phyloP scores from a whole-genome alignment of 192 early-diverging fungal species.

The Podila clonocystis region DNA sequence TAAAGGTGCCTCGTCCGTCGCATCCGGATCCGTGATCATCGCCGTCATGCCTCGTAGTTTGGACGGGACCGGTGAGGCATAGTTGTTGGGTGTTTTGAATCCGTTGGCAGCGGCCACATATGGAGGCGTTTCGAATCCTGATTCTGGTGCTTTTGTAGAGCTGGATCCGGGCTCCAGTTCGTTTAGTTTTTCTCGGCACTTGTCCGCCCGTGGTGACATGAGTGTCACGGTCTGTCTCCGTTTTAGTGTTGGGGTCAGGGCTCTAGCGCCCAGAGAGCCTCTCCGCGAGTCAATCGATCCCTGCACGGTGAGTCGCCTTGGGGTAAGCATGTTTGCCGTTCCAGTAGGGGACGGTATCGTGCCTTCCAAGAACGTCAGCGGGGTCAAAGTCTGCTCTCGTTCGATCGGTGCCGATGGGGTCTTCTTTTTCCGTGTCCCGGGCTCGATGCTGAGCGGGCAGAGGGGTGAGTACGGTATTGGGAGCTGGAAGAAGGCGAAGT shows the following conservation, averaged over 20 bases:
- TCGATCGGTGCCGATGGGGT: neutral
- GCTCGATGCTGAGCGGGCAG: slow-evolving; percentile 59
- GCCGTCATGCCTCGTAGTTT: slow-evolving; percentile 23
- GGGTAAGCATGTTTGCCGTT: slow-evolving; percentile 3
- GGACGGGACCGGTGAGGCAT: slow-evolving; percentile 9
- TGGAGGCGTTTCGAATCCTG: slow-evolving; percentile 23
- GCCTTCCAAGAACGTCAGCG: no score
- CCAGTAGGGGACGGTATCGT: neutral
- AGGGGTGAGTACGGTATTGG: slow-evolving; percentile 64
- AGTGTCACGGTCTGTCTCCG: slow-evolving; percentile 44
- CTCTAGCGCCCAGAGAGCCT: neutral
- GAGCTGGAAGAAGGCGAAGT: slow-evolving; percentile 79
- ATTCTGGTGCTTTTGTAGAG: neutral
- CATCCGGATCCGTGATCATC: neutral
- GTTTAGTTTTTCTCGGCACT: neutral
- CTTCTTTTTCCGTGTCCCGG: slow-evolving; percentile 37
- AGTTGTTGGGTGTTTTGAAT: slow-evolving; percentile 21
- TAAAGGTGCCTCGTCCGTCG: slow-evolving; percentile 9
- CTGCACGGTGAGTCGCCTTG: slow-evolving; percentile 1
- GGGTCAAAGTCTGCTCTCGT: neutral
- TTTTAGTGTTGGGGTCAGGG: slow-evolving; percentile 20
- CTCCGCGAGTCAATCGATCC: slow-evolving; percentile 13
- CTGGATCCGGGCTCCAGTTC: slow-evolving; percentile 10
- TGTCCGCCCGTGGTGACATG: slow-evolving; percentile 24
- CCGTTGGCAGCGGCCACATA: slow-evolving; percentile 6